Evolutionary conservation across 2,329 filamentous ascomycete species (phyloP), one percentile per base, ranked within the genome.

Genomic region (Exophiala phaeomuriformis): DNA sequence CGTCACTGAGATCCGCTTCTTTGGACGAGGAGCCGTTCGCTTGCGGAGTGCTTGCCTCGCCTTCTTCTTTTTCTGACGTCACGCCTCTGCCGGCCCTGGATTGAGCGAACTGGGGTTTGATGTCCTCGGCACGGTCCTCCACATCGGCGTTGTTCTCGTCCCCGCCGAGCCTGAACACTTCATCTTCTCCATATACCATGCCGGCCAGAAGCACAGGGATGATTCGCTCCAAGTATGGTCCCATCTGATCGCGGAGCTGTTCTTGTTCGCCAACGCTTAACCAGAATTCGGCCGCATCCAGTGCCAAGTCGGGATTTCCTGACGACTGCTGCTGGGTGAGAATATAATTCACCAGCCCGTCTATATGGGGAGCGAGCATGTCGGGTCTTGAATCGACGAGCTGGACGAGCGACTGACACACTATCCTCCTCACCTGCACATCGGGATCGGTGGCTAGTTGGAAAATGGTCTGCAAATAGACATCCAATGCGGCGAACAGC

Each of bases 281-380:
- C 90, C 94, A 98, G 67, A 98, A 98, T 69, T 98, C 93, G 3
- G 93, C 90, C 5, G 93, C 93, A 68, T 98, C 93, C 61, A 94
- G 84, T 36, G 91, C 90, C 54, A 98, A 77, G 40, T 97, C 90
- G 51, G 90, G 85, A 61, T 97, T 90, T 29, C 90, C 84, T 28
- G 73, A 72, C 59, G 84, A 85, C 68, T 85, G 83, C 69, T 98
- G 93, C 68, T 98, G 93, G 31, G 82, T 77, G 54, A 97, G 81
- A 68, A 96, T 93, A 67, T 96, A 98, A 66, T 94, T 88, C 31
- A 98, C 90, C 52, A 98, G 77, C 4, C 88, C 90, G 49, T 80
- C 76, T 66, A 97, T 85, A 67, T 97, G 88, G 28, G 93, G 93
- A 53, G 88, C 77, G 52, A 98, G 84, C 73, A 94, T 93, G 67